phyloP scores from a whole-genome alignment of 1,284 basidiomycete genomes.

The Stygiomarasmius scandens region DNA sequence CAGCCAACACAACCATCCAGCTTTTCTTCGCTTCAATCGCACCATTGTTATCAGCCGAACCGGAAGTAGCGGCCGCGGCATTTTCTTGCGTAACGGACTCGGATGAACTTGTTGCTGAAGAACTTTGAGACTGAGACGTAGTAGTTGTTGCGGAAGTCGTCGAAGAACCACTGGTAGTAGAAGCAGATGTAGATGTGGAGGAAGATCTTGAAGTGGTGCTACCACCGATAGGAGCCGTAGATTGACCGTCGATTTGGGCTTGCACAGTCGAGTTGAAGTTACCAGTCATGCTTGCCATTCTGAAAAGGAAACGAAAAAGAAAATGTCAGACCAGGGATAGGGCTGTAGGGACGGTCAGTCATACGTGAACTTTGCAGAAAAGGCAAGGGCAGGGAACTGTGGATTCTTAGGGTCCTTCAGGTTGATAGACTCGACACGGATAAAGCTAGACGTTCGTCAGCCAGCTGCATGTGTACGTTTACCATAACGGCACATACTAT shows the following conservation, averaged over 20 bases:
- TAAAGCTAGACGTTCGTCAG: no score
- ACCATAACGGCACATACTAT: constrained; percentile 53
- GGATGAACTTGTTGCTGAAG: no score
- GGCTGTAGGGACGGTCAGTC: constrained; percentile 26
- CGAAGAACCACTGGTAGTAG: constrained; percentile 18
- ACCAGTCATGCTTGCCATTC: constrained; percentile 66
- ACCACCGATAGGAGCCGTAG: constrained; percentile 55
- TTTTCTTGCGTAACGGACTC: no score
- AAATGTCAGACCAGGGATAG: constrained; percentile 2
- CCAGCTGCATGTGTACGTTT: no score
- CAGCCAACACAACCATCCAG: no score
- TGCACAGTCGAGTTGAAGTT: constrained; percentile 56
- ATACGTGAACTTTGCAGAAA: constrained; percentile 81
- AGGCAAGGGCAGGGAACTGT: constrained; percentile 65
- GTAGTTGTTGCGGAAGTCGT: constrained; percentile 18
- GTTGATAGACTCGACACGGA: constrained; percentile 66
- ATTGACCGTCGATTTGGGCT: constrained; percentile 61
- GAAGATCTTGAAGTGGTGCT: constrained; percentile 22
- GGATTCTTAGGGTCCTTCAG: constrained; percentile 54
- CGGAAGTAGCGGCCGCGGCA: no score
- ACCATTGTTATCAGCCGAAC: no score
- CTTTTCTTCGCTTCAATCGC: no score
- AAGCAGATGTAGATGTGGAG: constrained; percentile 19
- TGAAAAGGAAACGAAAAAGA: constrained; percentile 28
- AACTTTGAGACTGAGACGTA: not conserved